These are phyloP conservation scores for Diaporthe helianthi DNA, from an alignment of 2,329 filamentous ascomycete species.

Conservation along the genomic window DNA sequence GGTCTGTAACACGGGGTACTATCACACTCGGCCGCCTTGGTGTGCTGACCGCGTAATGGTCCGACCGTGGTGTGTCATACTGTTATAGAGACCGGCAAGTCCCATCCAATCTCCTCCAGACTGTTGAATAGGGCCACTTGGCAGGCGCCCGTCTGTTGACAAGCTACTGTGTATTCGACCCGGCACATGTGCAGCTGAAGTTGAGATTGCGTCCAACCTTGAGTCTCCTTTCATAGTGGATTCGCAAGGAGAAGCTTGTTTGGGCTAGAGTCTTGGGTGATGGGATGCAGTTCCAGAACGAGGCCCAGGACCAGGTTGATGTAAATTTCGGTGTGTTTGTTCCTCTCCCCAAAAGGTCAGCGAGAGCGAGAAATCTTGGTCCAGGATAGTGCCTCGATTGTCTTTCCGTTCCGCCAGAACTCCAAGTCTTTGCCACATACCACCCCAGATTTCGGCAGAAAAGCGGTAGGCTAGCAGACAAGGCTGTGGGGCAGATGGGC, in stretches of 20 bases:
- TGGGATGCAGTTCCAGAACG: not conserved
- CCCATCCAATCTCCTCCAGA: not conserved
- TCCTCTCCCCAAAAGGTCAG: slow-evolving; percentile 1
- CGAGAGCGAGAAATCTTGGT: slow-evolving; percentile 19
- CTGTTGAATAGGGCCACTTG: not conserved
- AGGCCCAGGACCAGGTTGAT: not conserved
- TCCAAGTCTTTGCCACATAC: not conserved
- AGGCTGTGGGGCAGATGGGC: not conserved
- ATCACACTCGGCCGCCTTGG: slow-evolving; percentile 12
- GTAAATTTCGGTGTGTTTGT: not conserved
- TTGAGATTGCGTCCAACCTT: slow-evolving; percentile 7
- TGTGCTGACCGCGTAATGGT: not conserved
- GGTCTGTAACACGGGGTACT: slow-evolving; percentile 18
- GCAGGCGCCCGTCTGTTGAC: not conserved
- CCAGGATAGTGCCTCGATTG: not conserved
- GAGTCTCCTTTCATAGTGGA: slow-evolving; percentile 7
- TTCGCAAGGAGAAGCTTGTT: slow-evolving; percentile 10
- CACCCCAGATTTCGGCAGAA: not conserved
- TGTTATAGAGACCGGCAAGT: slow-evolving; percentile 17
- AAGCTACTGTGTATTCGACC: slow-evolving; percentile 5
- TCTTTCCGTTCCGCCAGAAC: not conserved
- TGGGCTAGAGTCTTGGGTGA: slow-evolving; percentile 1
- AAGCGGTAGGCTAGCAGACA: not conserved
- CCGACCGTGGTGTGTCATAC: not conserved
- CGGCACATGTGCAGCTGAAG: slow-evolving; percentile 23